These are phyloP conservation scores for Phialemoniopsis sp. DNA, from an alignment of 2,329 filamentous ascomycete species.

Conservation along the genomic window DNA sequence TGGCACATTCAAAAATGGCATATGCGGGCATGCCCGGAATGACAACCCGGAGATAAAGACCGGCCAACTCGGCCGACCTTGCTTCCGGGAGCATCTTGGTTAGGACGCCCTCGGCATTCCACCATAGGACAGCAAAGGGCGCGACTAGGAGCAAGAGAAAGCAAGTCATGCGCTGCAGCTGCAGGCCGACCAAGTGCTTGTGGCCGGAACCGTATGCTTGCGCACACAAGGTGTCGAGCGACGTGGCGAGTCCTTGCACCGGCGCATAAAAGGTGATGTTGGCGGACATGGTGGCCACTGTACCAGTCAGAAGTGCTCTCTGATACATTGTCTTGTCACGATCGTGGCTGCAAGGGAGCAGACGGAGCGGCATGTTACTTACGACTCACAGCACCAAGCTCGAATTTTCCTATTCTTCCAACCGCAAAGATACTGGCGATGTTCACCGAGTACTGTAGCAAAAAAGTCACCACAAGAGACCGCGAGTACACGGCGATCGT, in stretches of 20 bases:
- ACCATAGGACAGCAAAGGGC: slow-evolving; percentile 68
- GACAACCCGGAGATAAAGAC: slow-evolving; percentile 67
- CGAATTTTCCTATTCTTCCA: slow-evolving; percentile 67
- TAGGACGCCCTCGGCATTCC: slow-evolving; percentile 62
- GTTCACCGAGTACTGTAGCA: slow-evolving; percentile 82
- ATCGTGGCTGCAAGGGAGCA: too few relatives aligned
- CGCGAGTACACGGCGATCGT: slow-evolving; percentile 69
- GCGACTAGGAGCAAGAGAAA: slow-evolving; percentile 68
- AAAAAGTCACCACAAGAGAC: slow-evolving; percentile 69
- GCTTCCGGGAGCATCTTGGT: slow-evolving; percentile 63
- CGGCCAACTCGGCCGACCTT: slow-evolving; percentile 67
- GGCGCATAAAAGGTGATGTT: slow-evolving; percentile 75
- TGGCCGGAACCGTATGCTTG: slow-evolving; percentile 92
- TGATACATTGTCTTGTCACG: too few relatives aligned
- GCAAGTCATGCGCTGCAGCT: slow-evolving; percentile 75
- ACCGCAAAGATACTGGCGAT: slow-evolving; percentile 77
- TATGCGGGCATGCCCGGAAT: slow-evolving; percentile 71
- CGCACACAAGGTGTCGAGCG: slow-evolving; percentile 85
- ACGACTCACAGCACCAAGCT: slow-evolving; percentile 61
- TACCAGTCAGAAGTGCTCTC: background rate
- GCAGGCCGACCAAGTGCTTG: slow-evolving; percentile 81
- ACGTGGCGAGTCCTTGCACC: slow-evolving; percentile 82
- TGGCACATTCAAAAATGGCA: slow-evolving; percentile 70
- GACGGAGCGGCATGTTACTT: too few relatives aligned
- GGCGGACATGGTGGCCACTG: slow-evolving; percentile 70